Conservation (phyloP, 257 asterid species). For the Jasminum sambac region DNA sequence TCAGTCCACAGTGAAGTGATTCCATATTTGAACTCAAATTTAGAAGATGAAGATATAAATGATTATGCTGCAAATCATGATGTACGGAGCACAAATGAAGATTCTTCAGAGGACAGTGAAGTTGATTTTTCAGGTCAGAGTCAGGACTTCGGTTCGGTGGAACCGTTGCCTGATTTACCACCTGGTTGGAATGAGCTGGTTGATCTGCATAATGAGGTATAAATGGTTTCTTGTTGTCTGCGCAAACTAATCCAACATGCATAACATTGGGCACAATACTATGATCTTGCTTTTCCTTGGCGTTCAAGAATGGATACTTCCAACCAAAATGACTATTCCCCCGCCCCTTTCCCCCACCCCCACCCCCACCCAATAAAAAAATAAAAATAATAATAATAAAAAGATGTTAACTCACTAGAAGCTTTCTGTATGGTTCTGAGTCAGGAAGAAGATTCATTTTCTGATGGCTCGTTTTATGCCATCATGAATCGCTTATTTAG, state of each 20-base stretch:
- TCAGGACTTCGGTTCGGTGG: conserved; percentile 37
- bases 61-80: conserved; percentile 43
- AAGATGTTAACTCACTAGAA: neutral
- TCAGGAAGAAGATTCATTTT: conserved; percentile 11
- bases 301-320: conserved; percentile 12
- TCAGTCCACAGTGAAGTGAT: conserved; percentile 39
- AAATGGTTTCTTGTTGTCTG: conserved; percentile 20
- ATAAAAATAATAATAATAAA: no score
- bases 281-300: neutral
- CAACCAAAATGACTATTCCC: neutral
- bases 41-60: conserved; percentile 47
- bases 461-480: conserved; percentile 17
- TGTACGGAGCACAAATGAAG: conserved; percentile 40
- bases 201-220: conserved; percentile 69
- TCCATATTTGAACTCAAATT: conserved; percentile 35
- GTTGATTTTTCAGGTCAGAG: conserved; percentile 62
- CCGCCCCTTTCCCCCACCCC: no score
- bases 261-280: conserved; percentile 1
- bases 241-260: conserved; percentile 15
- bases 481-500: conserved; percentile 1
- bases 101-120: conserved; percentile 80
- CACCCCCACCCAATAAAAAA: no score
- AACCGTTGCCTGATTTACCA: conserved; percentile 43
- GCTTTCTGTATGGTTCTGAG: conserved; percentile 22
- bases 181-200: conserved; percentile 56